Conservation (phyloP, 345 rosid species). For the Lenwebbia sp. region DNA sequence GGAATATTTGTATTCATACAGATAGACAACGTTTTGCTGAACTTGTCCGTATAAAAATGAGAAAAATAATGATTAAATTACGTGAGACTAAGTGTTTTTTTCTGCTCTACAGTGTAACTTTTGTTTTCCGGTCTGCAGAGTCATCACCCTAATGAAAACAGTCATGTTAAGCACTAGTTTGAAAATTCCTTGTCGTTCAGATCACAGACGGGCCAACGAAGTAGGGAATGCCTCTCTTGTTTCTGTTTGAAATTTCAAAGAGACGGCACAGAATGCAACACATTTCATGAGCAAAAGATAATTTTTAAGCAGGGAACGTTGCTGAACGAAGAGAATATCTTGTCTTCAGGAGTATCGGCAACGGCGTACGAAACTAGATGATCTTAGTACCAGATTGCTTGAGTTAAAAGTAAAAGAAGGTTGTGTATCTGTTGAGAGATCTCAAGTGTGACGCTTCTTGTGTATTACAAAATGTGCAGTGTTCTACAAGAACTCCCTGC, state of each 20-base stretch:
- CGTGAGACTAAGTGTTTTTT: not conserved
- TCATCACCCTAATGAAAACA: not conserved
- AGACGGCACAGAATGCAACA: not conserved
- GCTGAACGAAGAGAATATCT: not conserved
- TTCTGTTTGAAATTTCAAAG: not conserved
- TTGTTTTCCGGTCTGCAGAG: not conserved
- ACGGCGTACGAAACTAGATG: not conserved
- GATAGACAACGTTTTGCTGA: not conserved
- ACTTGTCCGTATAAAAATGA: not conserved
- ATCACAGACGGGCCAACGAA: not conserved
- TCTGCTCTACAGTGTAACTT: not conserved
- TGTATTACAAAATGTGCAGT: not conserved
- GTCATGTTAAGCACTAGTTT: not conserved
- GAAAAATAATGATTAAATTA: not conserved
- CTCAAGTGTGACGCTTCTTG: not conserved
- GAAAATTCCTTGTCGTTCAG: not conserved
- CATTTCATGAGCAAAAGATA: no score
- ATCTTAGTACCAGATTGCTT: not conserved
- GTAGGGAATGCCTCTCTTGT: not conserved
- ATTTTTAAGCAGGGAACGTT: not conserved
- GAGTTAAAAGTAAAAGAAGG: not conserved
- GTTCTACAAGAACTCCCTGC: not conserved
- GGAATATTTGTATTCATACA: not conserved
- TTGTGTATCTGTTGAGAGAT: not conserved
- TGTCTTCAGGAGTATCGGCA: not conserved